phyloP scores from a whole-genome alignment of 31 red algal genomes.

The Porphyra umbilicalis region DNA sequence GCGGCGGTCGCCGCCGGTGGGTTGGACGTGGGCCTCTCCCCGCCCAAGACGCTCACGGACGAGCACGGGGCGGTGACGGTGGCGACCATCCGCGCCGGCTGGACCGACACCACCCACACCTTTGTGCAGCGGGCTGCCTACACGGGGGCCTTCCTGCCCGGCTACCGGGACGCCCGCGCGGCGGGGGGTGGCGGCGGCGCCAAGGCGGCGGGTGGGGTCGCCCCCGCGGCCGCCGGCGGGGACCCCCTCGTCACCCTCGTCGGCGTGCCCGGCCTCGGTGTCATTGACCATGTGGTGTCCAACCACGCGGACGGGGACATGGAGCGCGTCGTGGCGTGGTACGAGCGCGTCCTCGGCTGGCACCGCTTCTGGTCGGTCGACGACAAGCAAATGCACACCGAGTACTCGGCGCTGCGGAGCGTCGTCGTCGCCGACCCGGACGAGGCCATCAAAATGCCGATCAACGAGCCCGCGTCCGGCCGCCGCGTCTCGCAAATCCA shows the following conservation, averaged over 20 bases:
- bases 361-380: conserved; percentile 94
- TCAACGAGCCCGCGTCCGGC: conserved; percentile 90
- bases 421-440: conserved; percentile 73
- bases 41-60: conserved; percentile 14
- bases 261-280: conserved; percentile 16
- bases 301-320: conserved; percentile 81
- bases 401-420: conserved; percentile 86
- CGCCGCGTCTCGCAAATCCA: conserved; percentile 83
- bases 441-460: conserved; percentile 87
- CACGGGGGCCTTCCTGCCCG: conserved; percentile 76
- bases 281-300: conserved; percentile 90
- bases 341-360: conserved; percentile 68
- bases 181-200: conserved; percentile 16
- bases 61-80: conserved; percentile 53
- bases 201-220: conserved; percentile 4
- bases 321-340: conserved; percentile 79
- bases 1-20: conserved; percentile 54
- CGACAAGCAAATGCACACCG: conserved; percentile 87
- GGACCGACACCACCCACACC: conserved; percentile 67
- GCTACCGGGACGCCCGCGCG: conserved; percentile 15
- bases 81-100: conserved; percentile 65
- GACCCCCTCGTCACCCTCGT: conserved; percentile 50
- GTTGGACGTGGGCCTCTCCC: conserved; percentile 7
- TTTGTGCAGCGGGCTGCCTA: conserved; percentile 81
- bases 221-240: not conserved